Conservation (phyloP, 257 asterid genomes). For the Sherardia arvensis region DNA sequence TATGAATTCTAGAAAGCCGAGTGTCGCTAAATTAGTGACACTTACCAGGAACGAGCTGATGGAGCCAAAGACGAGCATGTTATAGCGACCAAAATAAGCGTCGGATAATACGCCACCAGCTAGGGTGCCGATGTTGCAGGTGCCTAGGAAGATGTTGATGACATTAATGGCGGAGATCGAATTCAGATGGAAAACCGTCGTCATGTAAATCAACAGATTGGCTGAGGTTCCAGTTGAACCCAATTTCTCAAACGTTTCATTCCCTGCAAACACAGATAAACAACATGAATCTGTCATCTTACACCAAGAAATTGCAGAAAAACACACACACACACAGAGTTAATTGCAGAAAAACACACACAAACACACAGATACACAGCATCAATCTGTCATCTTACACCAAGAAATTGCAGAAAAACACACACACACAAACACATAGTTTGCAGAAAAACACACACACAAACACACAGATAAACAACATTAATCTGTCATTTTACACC, state of each 20-base stretch:
- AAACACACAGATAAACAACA: background rate
- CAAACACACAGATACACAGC: background rate
- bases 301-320: no score
- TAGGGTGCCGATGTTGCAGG: slow-evolving; percentile 56
- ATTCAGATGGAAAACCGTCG: slow-evolving; percentile 60
- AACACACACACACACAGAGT: no score
- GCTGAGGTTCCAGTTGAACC: slow-evolving; percentile 49
- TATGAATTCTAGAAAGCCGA: no score
- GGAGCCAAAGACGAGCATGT: slow-evolving; percentile 50
- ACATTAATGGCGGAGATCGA: slow-evolving; percentile 48
- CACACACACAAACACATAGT: no score
- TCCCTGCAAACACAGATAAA: slow-evolving; percentile 22
- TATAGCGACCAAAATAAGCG: slow-evolving; percentile 69
- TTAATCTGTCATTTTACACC: no score
- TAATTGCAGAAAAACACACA: no score
- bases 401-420: no score
- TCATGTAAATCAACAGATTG: slow-evolving; percentile 59
- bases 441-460: no score
- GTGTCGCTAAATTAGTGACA: background rate
- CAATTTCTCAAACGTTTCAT: slow-evolving; percentile 63
- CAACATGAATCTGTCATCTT: background rate
- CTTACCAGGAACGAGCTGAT: slow-evolving; percentile 52
- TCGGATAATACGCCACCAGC: slow-evolving; percentile 57
- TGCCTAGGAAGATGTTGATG: slow-evolving; percentile 56
- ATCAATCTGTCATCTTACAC: no score